Percentiles rank a stretch among this genome's conserved stretches.
These are phyloP conservation scores for Paramecium caudatum DNA, from an alignment of 73 alveolate genomes.

Conservation along the genomic window DNA sequence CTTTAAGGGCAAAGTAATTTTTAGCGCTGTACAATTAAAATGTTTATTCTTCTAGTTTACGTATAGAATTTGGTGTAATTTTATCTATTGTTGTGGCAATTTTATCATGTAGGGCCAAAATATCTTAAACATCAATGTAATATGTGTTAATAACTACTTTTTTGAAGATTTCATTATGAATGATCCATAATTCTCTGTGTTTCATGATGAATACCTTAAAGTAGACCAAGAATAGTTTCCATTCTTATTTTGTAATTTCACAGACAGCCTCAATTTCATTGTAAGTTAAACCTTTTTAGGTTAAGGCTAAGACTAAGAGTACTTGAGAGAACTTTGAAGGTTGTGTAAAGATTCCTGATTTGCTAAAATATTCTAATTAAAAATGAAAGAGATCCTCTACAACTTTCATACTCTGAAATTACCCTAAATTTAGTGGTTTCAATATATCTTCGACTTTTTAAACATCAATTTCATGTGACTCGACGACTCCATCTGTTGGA, in stretches of 20 bases:
- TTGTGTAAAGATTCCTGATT: background rate
- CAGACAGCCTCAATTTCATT: slow-evolving; percentile 51
- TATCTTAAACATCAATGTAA: background rate
- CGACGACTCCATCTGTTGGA: slow-evolving; percentile 73
- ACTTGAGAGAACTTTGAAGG: background rate
- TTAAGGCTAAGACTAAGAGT: slow-evolving; percentile 53
- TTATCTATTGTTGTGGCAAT: slow-evolving; percentile 66
- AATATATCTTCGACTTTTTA: background rate
- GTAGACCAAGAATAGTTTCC: slow-evolving; percentile 71
- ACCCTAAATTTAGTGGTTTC: background rate
- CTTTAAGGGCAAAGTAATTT: slow-evolving; percentile 62
- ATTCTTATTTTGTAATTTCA: slow-evolving; percentile 34
- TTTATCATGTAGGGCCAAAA: slow-evolving; percentile 13
- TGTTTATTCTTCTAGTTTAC: slow-evolving; percentile 75
- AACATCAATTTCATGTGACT: slow-evolving; percentile 12
- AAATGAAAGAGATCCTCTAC: slow-evolving; percentile 65
- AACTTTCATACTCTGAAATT: slow-evolving; percentile 42
- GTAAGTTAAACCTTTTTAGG: slow-evolving; percentile 72
- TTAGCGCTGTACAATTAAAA: slow-evolving; percentile 62
- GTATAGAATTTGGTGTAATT: slow-evolving; percentile 61
- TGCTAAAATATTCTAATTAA: slow-evolving; percentile 17
- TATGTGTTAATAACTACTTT: slow-evolving; percentile 56
- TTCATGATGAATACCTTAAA: slow-evolving; percentile 65
- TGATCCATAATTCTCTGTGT: slow-evolving; percentile 72
- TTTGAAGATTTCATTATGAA: slow-evolving; percentile 73